Evolutionary conservation across 139 green algal genomes (phyloP).

Genomic region (Chlamydomonas sp.): DNA sequence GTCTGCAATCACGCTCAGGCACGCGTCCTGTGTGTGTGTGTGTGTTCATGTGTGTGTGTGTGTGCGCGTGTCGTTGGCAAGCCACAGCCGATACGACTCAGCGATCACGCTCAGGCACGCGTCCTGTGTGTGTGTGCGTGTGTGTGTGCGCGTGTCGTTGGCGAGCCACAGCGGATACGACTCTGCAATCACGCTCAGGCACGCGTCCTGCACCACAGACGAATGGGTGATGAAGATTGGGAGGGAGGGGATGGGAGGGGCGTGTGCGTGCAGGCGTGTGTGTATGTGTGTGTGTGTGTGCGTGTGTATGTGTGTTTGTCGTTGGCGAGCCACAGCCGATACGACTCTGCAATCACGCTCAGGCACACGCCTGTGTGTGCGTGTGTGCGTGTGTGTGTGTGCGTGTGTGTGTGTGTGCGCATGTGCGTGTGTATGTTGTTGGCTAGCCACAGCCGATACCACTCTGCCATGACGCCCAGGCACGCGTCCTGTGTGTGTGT

Average conservation of each 20-base stretch:
- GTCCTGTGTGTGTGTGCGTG: slow-evolving; percentile 27
- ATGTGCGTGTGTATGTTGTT: slow-evolving; percentile 23
- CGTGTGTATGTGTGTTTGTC: background rate
- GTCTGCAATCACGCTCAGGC: too few relatives aligned
- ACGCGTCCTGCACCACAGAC: too few relatives aligned
- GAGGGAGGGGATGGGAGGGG: background rate
- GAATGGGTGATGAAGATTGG: background rate
- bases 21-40: too few relatives aligned
- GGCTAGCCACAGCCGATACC: slow-evolving; percentile 80
- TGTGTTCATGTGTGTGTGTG: background rate
- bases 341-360: too few relatives aligned
- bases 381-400: background rate
- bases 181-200: too few relatives aligned
- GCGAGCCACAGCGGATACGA: too few relatives aligned
- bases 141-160: too few relatives aligned
- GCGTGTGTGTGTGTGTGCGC: background rate
- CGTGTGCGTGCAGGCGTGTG: background rate
- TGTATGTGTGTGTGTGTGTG: background rate
- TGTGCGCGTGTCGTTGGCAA: slow-evolving; percentile 79
- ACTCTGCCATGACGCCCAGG: slow-evolving; percentile 68
- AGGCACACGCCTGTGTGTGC: background rate
- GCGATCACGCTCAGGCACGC: slow-evolving; percentile 61
- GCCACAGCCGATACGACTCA: slow-evolving; percentile 79
- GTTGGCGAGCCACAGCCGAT: too few relatives aligned
- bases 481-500: too few relatives aligned